Base-by-base conservation (phyloP, 2,329 filamentous ascomycete genomes). In the Colletotrichum echinochloae region DNA sequence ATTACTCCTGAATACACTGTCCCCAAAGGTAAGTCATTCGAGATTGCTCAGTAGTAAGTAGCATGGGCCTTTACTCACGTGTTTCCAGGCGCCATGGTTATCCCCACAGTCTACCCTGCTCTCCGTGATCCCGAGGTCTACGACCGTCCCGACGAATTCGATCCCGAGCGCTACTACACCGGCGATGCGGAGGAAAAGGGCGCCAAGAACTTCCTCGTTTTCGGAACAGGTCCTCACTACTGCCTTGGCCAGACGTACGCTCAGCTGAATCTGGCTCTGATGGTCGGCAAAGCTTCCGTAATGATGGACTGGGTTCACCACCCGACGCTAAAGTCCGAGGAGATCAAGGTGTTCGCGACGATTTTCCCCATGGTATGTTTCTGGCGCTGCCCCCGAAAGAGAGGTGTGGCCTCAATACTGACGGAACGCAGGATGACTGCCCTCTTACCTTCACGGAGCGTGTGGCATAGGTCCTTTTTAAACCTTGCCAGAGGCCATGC, bases 291-390 rank as follows among this genome's bases (percentile, higher is more conserved):
- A 87, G 95, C 94, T 11, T 92, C 93, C 74, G 87, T 97, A 80
- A 86, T 91, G 78, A 86, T 98, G 75, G 90, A 98, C 81, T 98
- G 95, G 95, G 88, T 91, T 80, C 96, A 99, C 81, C 90, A 94
- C 79, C 83, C 94, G 23, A 98, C 96, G 14, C 90, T 92, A 0
- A 78, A 86, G 70, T 97, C 94, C 0, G 96, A 99, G 84, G 91
- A 97, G 82, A 98, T 99, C 82, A 95, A 97, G 85, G 95, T 98
- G 75, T 99, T 98, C 83, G 96, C 96, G 49, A 98, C 94, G 35
- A 97, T 99, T 76, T 99, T 99, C 88, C 96, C 96, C 66, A 92
- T 92, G 92, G 95, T 97, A 83, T 81, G 91, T 84, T 61, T 48
- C 26, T 8, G 26, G 23, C 12, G 14, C 33, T 28, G 30, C 23